phyloP scores from a whole-genome alignment of 148 eudicot species.

The Chenopodium berlandieri region DNA sequence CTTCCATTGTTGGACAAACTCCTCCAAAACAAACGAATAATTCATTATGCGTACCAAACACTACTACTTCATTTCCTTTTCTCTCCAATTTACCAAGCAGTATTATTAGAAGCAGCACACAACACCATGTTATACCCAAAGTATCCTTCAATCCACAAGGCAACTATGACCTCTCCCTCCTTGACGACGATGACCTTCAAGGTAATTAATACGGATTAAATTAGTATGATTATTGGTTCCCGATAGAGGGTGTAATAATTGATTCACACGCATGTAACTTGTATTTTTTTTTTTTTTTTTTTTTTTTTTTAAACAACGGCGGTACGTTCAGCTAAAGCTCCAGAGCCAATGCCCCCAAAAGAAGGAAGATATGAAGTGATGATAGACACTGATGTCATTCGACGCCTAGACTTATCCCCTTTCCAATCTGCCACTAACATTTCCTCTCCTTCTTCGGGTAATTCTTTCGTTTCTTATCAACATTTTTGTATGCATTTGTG shows the following conservation, averaged over 20 bases:
- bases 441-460: constrained; percentile 50
- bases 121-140: constrained; percentile 35
- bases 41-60: neutral
- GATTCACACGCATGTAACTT: too few relatives aligned
- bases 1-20: constrained; percentile 33
- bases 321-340: constrained; percentile 27
- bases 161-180: constrained; percentile 63
- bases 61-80: constrained; percentile 5
- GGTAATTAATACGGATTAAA: neutral
- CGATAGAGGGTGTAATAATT: too few relatives aligned
- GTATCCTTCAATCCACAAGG: constrained; percentile 90
- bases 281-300: neutral
- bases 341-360: constrained; percentile 74
- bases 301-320: neutral
- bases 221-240: too few relatives aligned
- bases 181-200: constrained; percentile 43
- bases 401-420: constrained; percentile 61
- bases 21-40: neutral
- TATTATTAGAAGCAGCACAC: neutral
- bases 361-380: constrained; percentile 70
- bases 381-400: constrained; percentile 55
- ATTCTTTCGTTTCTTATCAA: neutral
- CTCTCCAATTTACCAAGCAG: constrained; percentile 8
- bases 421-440: constrained; percentile 57
- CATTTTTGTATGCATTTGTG: neutral